phyloP scores from a whole-genome alignment of 768 basidiomycete genomes.

The Lactarius sanguifluus region DNA sequence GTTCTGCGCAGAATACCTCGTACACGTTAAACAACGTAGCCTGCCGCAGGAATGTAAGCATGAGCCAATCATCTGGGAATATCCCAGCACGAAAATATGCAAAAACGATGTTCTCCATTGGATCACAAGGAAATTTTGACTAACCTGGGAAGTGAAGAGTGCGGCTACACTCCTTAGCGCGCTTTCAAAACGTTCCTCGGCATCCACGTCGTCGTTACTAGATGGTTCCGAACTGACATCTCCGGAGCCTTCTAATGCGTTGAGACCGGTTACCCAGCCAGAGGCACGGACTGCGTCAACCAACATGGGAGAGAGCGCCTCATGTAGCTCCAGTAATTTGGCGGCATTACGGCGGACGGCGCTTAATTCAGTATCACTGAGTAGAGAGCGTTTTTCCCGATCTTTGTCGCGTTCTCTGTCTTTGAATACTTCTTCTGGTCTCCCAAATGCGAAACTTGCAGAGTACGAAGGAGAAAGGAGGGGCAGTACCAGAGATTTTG shows the following conservation, averaged over 20 bases:
- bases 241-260: slow-evolving; percentile 11
- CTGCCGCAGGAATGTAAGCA: slow-evolving; percentile 41
- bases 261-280: slow-evolving; percentile 42
- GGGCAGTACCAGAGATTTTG: slow-evolving; percentile 28
- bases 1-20: slow-evolving; percentile 83
- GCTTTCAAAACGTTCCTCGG: slow-evolving; percentile 19
- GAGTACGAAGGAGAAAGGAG: slow-evolving; percentile 39
- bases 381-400: slow-evolving; percentile 49
- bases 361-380: slow-evolving; percentile 58
- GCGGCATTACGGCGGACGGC: slow-evolving; percentile 64
- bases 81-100: not conserved
- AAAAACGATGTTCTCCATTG: not conserved
- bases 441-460: slow-evolving; percentile 19
- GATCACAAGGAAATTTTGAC: slow-evolving; percentile 5
- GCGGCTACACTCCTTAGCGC: slow-evolving; percentile 18
- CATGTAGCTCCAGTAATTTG: slow-evolving; percentile 66
- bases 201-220: slow-evolving; percentile 9
- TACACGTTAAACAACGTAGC: slow-evolving; percentile 75
- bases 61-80: slow-evolving; percentile 3
- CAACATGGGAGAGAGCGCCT: slow-evolving; percentile 61
- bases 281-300: slow-evolving; percentile 48
- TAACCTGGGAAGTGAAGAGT: slow-evolving; percentile 22
- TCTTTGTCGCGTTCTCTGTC: slow-evolving; percentile 22
- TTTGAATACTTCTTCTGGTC: slow-evolving; percentile 15
- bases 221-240: slow-evolving; percentile 13